Evolutionary conservation across 106 monocot species (phyloP).

Genomic region (Dendrobium chrysotoxum): DNA sequence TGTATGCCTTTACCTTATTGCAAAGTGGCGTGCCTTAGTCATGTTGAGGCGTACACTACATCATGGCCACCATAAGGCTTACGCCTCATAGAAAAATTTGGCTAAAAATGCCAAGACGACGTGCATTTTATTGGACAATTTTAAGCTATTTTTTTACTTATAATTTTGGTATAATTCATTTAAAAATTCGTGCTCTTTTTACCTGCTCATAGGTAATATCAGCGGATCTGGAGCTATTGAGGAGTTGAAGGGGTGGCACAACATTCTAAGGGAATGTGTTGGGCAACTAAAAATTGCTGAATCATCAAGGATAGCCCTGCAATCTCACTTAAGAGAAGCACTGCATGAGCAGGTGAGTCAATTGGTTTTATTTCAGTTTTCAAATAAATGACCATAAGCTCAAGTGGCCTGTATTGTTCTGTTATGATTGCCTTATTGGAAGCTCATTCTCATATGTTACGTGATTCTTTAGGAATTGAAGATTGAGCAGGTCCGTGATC

Average conservation of each 20-base stretch:
- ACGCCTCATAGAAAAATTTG: too few relatives aligned
- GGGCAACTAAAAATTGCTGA: conserved; percentile 54
- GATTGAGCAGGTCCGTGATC: conserved; percentile 28
- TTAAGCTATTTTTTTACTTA: too few relatives aligned
- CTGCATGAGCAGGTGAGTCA: conserved; percentile 48
- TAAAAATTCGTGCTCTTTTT: not conserved
- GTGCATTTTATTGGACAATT: too few relatives aligned
- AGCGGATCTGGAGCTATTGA: conserved; percentile 32
- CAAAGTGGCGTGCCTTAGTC: too few relatives aligned
- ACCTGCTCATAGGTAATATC: conserved; percentile 20
- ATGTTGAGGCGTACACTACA: too few relatives aligned
- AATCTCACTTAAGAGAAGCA: conserved; percentile 56
- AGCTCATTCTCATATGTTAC: not conserved
- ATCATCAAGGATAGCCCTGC: conserved; percentile 36
- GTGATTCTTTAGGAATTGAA: conserved; percentile 44
- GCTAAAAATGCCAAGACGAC: too few relatives aligned
- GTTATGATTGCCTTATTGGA: not conserved
- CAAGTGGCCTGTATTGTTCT: not conserved
- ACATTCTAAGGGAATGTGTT: conserved; percentile 41
- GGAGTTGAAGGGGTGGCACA: conserved; percentile 46
- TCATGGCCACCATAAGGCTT: too few relatives aligned
- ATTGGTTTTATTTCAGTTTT: not conserved
- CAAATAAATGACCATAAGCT: not conserved
- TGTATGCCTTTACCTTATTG: too few relatives aligned
- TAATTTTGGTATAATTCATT: too few relatives aligned